These are phyloP conservation scores for Pyrrhoderma noxium DNA, from an alignment of 1,284 basidiomycete species.

Conservation along the genomic window DNA sequence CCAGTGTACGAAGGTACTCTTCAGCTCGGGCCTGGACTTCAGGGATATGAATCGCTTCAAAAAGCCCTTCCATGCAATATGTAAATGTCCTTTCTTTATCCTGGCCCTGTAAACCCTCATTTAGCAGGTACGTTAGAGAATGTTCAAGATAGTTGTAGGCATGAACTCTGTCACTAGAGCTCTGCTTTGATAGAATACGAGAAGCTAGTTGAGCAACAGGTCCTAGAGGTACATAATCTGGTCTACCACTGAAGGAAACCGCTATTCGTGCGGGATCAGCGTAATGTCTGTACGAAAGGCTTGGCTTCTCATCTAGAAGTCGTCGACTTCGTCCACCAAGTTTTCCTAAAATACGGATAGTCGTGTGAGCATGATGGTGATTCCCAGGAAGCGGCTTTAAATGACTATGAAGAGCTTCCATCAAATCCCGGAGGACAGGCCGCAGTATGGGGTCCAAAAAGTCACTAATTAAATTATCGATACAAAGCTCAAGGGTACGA, in stretches of 20 bases:
- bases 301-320: constrained; percentile 76
- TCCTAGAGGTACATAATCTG: constrained; percentile 65
- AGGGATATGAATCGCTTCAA: constrained; percentile 67
- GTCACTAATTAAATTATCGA: constrained; percentile 97
- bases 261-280: constrained; percentile 64
- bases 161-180: constrained; percentile 59
- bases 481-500: constrained; percentile 96
- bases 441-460: constrained; percentile 97
- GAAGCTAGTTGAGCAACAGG: constrained; percentile 71
- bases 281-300: constrained; percentile 64
- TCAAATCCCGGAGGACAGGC: constrained; percentile 88
- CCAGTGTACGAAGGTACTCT: constrained; percentile 59
- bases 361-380: constrained; percentile 90
- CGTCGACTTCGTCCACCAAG: constrained; percentile 92
- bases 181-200: constrained; percentile 55
- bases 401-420: constrained; percentile 89
- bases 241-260: constrained; percentile 68
- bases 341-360: constrained; percentile 96
- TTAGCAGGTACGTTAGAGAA: constrained; percentile 64
- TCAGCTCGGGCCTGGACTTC: constrained; percentile 69
- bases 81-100: constrained; percentile 74
- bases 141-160: constrained; percentile 79
- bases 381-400: constrained; percentile 88
- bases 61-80: constrained; percentile 67
- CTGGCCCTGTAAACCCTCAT: constrained; percentile 67